Evolutionary conservation across 108 stramenopile species (phyloP).

Genomic region (Cylindrotheca fusiformis): DNA sequence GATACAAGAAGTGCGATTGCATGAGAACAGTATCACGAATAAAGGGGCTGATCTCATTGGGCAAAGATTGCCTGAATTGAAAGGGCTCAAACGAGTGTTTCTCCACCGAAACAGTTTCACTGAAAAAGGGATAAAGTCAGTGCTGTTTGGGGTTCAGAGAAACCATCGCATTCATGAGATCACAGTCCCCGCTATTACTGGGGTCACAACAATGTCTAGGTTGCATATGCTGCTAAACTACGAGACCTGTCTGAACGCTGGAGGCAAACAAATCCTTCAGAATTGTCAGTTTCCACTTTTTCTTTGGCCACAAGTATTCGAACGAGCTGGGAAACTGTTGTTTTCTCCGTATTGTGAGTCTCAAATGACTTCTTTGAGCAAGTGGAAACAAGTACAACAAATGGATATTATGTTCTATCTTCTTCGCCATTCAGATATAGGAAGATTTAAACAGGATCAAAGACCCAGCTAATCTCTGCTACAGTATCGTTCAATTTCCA

Average conservation of each 20-base stretch:
- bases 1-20: constrained; percentile 10
- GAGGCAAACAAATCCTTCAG: constrained; percentile 6
- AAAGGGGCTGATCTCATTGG: constrained; percentile 3
- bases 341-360: constrained; percentile 9
- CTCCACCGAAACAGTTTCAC: constrained; percentile 11
- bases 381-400: constrained; percentile 13
- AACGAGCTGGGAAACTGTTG: constrained; percentile 2
- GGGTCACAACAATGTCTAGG: constrained; percentile 4
- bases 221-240: constrained; percentile 12
- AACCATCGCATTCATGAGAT: constrained; percentile 3
- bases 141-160: neutral
- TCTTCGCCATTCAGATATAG: neutral
- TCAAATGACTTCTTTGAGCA: constrained; percentile 1
- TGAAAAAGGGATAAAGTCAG: constrained; percentile 1
- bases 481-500: no score
- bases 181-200: constrained; percentile 3
- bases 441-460: neutral
- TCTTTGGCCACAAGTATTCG: constrained; percentile 11
- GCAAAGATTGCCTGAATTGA: constrained; percentile 1
- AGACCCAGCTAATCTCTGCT: no score
- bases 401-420: constrained; percentile 9
- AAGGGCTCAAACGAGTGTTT: constrained; percentile 5
- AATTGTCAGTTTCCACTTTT: neutral
- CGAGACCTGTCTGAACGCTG: constrained; percentile 10
- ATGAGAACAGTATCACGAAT: constrained; percentile 9